Conservation (phyloP, 768 basidiomycete genomes). For the Pleurotus salmoneostramineus region DNA sequence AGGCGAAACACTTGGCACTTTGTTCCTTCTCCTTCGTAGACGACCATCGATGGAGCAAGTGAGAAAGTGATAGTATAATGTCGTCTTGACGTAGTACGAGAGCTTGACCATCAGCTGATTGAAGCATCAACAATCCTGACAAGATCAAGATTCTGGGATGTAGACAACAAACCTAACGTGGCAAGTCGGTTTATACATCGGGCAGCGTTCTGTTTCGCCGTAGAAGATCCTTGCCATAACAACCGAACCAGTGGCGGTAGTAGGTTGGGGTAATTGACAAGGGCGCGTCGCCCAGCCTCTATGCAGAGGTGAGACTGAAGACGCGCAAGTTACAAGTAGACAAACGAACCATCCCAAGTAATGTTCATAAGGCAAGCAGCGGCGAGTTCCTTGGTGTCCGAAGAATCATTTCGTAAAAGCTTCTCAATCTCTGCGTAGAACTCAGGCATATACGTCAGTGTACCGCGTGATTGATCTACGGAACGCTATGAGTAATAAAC, state of each 20-base stretch:
- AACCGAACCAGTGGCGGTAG: not conserved
- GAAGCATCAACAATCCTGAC: not conserved
- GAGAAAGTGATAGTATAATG: not conserved
- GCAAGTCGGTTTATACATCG: constrained; percentile 2
- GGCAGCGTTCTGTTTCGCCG: constrained; percentile 2
- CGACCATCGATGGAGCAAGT: not conserved
- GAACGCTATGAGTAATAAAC: not conserved
- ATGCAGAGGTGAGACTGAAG: not conserved
- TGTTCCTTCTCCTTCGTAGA: not conserved
- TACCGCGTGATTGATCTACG: not conserved
- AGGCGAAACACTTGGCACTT: constrained; percentile 1
- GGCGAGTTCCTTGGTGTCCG: not conserved
- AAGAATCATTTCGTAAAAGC: not conserved
- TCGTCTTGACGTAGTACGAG: not conserved
- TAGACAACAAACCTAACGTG: not conserved
- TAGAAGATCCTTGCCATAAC: not conserved
- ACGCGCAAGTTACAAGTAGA: not conserved
- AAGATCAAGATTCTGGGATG: not conserved
- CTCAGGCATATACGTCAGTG: not conserved
- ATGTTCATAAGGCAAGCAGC: constrained; percentile 5
- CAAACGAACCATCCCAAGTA: constrained; percentile 1
- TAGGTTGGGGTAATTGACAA: not conserved
- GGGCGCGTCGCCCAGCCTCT: not conserved
- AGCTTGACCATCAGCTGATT: not conserved
- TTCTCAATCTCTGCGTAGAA: not conserved